A percentile compares a stretch with the other conserved stretches of the same genome.
Conservation (phyloP, 371 early-diverging fungal species). For the Mucor piriformis region DNA sequence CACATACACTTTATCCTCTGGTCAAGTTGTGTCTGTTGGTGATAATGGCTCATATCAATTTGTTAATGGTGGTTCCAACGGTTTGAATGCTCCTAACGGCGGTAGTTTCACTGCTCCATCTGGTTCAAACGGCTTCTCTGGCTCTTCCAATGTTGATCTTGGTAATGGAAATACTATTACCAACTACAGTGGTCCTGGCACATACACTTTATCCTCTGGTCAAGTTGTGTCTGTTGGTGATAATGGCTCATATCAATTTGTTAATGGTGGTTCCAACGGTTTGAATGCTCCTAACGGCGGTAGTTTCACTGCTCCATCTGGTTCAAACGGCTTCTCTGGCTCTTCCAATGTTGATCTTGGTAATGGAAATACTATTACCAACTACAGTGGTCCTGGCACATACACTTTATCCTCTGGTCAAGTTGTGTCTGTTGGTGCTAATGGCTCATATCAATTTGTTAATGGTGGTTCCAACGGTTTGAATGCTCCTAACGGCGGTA, state of each 20-base stretch:
- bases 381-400: conserved; percentile 5
- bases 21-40: conserved; percentile 1
- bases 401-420: conserved; percentile 3
- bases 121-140: too few relatives aligned
- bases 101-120: too few relatives aligned
- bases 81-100: too few relatives aligned
- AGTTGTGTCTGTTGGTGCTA: not conserved
- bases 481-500: too few relatives aligned
- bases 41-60: not conserved
- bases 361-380: not conserved
- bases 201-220: not conserved
- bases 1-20: not conserved
- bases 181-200: conserved; percentile 5
- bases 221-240: not conserved
- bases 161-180: not conserved
- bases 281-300: too few relatives aligned
- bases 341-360: not conserved
- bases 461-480: not conserved
- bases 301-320: not conserved
- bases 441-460: not conserved
- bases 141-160: too few relatives aligned
- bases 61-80: not conserved
- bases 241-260: not conserved
- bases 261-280: too few relatives aligned
- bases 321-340: too few relatives aligned